phyloP scores from a whole-genome alignment of 148 eudicot species.

The Beta vulgaris region DNA sequence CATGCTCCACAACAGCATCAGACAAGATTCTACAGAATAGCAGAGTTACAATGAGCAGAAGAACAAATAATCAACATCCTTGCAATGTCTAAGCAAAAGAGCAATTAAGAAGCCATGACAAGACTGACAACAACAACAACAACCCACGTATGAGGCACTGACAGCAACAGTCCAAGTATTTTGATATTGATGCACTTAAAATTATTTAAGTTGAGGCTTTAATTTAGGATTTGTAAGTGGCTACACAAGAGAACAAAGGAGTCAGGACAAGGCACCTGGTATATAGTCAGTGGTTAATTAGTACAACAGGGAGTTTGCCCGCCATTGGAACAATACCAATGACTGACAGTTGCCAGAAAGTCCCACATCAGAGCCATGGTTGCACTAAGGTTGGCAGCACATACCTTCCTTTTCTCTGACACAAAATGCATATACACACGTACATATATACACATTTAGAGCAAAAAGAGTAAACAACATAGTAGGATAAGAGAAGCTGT shows the following conservation, averaged over 20 bases:
- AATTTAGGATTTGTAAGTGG: neutral
- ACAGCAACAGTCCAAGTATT: no score
- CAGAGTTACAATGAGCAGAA: constrained; percentile 20
- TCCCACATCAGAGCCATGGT: neutral
- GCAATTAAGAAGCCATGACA: neutral
- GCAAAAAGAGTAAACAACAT: no score
- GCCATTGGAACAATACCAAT: neutral
- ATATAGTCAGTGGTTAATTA: neutral
- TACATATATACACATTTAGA: no score
- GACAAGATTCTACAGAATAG: constrained; percentile 53
- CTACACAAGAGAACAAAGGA: neutral
- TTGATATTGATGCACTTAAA: neutral
- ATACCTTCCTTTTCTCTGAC: no score
- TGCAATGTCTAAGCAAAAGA: neutral
- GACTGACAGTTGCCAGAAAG: neutral
- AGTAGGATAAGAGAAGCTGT: no score
- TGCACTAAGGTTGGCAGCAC: neutral
- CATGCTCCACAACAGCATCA: constrained; percentile 67
- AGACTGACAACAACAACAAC: neutral
- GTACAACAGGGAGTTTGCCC: neutral
- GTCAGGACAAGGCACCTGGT: neutral
- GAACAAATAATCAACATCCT: constrained; percentile 5
- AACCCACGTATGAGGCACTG: neutral
- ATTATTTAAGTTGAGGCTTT: neutral
- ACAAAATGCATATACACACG: no score